Conservation (phyloP, 2,329 filamentous ascomycete genomes). For the Apiospora arundinis region DNA sequence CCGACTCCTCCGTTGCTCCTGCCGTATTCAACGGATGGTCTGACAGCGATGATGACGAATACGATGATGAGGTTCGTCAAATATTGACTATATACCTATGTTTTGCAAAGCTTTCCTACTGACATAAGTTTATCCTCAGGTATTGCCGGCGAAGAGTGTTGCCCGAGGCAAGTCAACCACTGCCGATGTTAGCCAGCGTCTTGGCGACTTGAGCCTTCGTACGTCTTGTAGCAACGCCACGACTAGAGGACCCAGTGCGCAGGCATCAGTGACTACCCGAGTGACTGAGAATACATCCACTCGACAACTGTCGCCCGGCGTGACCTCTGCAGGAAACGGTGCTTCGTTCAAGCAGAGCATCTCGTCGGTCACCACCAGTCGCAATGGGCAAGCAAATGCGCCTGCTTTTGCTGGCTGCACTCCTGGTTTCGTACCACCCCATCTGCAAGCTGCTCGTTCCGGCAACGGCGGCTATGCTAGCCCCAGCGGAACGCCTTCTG, state of each 20-base stretch:
- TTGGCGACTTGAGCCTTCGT: neutral
- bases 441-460: neutral
- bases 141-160: neutral
- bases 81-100: neutral
- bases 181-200: neutral
- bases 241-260: neutral
- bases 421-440: neutral
- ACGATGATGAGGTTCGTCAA: neutral
- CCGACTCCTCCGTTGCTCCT: neutral
- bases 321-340: neutral
- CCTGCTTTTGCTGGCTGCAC: neutral
- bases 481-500: neutral
- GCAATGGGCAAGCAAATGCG: too few species aligned
- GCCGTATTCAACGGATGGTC: conserved; percentile 5
- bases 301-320: too few species aligned
- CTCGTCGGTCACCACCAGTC: neutral
- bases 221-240: neutral
- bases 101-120: neutral
- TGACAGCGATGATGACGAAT: conserved; percentile 19
- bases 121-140: neutral
- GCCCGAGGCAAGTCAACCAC: neutral
- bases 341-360: neutral
- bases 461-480: neutral
- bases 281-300: neutral
- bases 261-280: neutral